phyloP scores from a whole-genome alignment of 768 basidiomycete species.

The Xanthoconium purpureum region DNA sequence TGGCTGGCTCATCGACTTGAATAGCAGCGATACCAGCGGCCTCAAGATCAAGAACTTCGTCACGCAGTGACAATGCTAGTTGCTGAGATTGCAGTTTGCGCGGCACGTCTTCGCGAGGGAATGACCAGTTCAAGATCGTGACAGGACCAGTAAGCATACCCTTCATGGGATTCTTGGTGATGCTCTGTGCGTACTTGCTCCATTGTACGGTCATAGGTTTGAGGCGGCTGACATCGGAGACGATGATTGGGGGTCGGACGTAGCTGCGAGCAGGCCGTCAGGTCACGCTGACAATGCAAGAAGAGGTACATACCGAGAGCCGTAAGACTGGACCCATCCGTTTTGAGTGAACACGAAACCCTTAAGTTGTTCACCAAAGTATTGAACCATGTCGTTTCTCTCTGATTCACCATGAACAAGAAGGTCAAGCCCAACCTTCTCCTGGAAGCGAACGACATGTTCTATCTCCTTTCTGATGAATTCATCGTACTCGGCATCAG shows the following conservation, averaged over 20 bases:
- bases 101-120: constrained; percentile 97
- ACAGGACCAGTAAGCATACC: constrained; percentile 99
- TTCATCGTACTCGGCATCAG: constrained; percentile 83
- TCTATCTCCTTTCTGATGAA: constrained; percentile 99
- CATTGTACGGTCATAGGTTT: constrained; percentile 94
- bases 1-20: constrained; percentile 99
- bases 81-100: constrained; percentile 98
- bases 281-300: constrained; percentile 3
- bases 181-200: constrained; percentile 94
- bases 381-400: constrained; percentile 99
- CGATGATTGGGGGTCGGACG: constrained; percentile 97
- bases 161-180: constrained; percentile 96
- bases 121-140: constrained; percentile 99
- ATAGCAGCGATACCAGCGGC: constrained; percentile 96
- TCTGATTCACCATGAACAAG: constrained; percentile 99
- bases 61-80: constrained; percentile 94
- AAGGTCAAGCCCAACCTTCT: constrained; percentile 92
- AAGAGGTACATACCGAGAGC: constrained; percentile 70
- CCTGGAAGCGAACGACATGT: constrained; percentile 92
- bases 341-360: constrained; percentile 99
- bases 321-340: constrained; percentile 99
- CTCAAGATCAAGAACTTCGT: constrained; percentile 96
- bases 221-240: constrained; percentile 94
- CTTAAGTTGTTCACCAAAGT: constrained; percentile 93
- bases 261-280: constrained; percentile 49